Evolutionary conservation across 768 basidiomycete species (phyloP), one percentile per base, ranked within the genome.

Genomic region (Tylopilus sp.): DNA sequence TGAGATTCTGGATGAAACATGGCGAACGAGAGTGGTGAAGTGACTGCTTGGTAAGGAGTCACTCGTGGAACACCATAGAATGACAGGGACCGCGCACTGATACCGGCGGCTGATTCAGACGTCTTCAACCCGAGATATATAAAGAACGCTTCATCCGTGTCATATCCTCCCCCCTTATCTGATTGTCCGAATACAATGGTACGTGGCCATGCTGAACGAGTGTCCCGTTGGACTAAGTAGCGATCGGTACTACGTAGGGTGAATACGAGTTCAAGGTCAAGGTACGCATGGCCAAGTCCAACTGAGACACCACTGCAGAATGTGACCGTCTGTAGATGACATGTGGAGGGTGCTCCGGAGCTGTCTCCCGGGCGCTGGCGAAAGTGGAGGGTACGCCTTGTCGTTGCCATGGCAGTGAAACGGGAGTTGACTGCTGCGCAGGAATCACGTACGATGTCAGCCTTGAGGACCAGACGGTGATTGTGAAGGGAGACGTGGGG

Each of bases 291-390:
- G 26, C n/a, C 39, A 7, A 23, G 22, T 13, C 18, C 9, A 10
- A 1, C 15, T n/a, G 28, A 8, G 44, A 33, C n/a, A n/a, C n/a
- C 7, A 38, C 7, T 3, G 55, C 25, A 18, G n/a, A 10, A 26
- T 17, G 38, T 12, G 18, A n/a, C 8, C 9, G 17, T 17, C 40
- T 18, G 25, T 51, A 91, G 91, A 94, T 94, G 91, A 82, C 87
- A 35, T 95, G 92, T 73, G 64, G 68, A 25, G 92, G 92, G 23
- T 95, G 92, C 73, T 91, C 91, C 26, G 85, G 86, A 15, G 92
- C 92, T 12, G 77, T 95, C 47, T 76, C 72, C 23, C 82, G 88
- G 25, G 92, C 83, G 13, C 76, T 95, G 38, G 72, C 78, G 56
- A 93, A 85, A 71, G 77, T 83, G 52, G 72, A 76, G 54, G 72